Conservation (phyloP, 2,329 filamentous ascomycete species). For the Chaetoscypha palmicola region DNA sequence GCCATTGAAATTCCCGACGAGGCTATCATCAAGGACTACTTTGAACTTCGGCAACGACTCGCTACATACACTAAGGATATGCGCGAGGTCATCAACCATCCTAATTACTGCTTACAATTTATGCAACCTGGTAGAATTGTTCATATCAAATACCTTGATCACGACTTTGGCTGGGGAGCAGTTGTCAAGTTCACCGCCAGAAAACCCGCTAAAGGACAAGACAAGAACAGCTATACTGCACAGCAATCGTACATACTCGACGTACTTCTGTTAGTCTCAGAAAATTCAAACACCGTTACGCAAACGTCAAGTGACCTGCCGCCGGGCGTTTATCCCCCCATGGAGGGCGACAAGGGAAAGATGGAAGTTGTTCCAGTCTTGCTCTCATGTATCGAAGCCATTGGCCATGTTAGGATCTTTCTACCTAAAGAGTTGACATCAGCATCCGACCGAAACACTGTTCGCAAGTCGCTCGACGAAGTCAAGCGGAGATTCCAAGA, state of each 20-base stretch:
- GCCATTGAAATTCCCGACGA: conserved; percentile 78
- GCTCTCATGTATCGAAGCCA: conserved; percentile 74
- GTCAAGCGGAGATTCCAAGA: conserved; percentile 86
- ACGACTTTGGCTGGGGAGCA: conserved; percentile 92
- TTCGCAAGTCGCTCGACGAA: conserved; percentile 65
- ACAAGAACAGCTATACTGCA: conserved; percentile 59
- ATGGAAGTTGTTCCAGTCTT: conserved; percentile 83
- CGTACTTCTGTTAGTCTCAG: conserved; percentile 62
- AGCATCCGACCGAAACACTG: conserved; percentile 59
- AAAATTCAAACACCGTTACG: conserved; percentile 41
- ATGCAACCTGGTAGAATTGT: conserved; percentile 83
- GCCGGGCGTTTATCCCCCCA: conserved; percentile 52
- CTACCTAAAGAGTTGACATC: conserved; percentile 69
- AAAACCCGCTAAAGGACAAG: conserved; percentile 56
- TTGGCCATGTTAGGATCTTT: conserved; percentile 78
- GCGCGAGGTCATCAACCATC: conserved; percentile 85
- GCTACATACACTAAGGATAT: conserved; percentile 82
- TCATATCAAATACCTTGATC: conserved; percentile 69
- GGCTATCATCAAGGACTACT: conserved; percentile 85
- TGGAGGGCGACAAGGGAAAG: conserved; percentile 56
- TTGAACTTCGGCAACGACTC: conserved; percentile 78
- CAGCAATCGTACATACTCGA: conserved; percentile 80
- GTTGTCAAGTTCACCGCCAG: conserved; percentile 68
- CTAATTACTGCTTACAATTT: conserved; percentile 76
- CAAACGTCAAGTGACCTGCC: conserved; percentile 61